phyloP scores from a whole-genome alignment of 2,329 filamentous ascomycete species.

The Berkeleyomyces rouxiae region DNA sequence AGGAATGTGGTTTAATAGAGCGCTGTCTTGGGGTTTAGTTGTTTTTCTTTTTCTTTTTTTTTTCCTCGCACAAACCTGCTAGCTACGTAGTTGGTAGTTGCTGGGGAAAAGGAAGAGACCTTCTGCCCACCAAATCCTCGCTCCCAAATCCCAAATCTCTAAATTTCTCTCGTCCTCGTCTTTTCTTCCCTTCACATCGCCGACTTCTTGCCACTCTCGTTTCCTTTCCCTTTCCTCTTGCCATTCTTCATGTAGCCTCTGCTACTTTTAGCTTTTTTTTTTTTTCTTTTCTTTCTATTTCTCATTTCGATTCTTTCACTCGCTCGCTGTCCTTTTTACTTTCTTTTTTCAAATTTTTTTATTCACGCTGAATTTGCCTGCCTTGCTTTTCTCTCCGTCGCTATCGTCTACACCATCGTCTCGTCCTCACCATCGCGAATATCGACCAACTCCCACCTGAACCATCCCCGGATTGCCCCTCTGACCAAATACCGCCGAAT shows the following conservation, averaged over 20 bases:
- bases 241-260: neutral
- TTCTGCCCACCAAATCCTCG: neutral
- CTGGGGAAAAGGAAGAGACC: neutral
- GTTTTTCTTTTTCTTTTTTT: neutral
- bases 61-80: neutral
- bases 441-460: neutral
- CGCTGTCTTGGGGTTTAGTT: neutral
- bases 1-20: neutral
- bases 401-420: neutral
- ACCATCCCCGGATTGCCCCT: neutral
- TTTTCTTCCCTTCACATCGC: neutral
- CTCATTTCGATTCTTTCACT: neutral
- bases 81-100: neutral
- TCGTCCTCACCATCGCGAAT: neutral
- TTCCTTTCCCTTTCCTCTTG: neutral
- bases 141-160: neutral
- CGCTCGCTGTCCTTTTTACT: neutral
- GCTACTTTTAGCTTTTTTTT: neutral
- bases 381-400: neutral
- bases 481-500: neutral
- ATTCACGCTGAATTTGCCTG: neutral
- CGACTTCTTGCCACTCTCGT: neutral
- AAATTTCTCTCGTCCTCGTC: neutral
- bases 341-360: constrained; percentile 1
- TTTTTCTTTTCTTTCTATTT: neutral